Percentiles rank a stretch among this genome's conserved stretches.
Conservation (phyloP, 495 filamentous ascomycete species). For the Ascodesmis nigricans region DNA sequence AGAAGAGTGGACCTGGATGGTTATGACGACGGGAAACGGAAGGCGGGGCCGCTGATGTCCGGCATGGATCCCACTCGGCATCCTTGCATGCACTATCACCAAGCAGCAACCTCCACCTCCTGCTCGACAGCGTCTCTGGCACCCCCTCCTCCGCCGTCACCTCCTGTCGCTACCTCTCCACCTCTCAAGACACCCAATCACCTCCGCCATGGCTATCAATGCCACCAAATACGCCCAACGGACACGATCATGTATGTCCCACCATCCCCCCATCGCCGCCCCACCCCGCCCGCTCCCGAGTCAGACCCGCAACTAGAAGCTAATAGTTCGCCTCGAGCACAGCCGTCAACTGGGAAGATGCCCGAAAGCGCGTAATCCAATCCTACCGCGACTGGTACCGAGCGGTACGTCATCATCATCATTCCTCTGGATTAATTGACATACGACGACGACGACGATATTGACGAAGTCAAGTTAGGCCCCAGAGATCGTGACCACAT, state of each 20-base stretch:
- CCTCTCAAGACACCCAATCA: constrained; percentile 1
- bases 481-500: constrained; percentile 90
- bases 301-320: not conserved
- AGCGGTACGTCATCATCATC: constrained; percentile 56
- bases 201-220: constrained; percentile 48
- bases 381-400: constrained; percentile 87
- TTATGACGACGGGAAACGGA: too few species aligned
- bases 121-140: too few species aligned
- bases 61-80: too few species aligned
- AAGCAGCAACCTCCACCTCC: too few species aligned
- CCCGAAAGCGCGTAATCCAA: constrained; percentile 55
- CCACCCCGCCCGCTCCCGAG: not conserved
- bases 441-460: not conserved
- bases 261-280: constrained; percentile 1
- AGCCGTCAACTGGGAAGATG: constrained; percentile 78
- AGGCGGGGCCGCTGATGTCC: too few species aligned
- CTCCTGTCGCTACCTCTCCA: constrained; percentile 2
- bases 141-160: too few species aligned
- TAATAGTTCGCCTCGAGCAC: constrained; percentile 15
- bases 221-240: constrained; percentile 78
- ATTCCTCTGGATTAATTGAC: constrained; percentile 4
- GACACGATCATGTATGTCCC: constrained; percentile 66
- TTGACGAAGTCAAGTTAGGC: too few species aligned
- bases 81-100: too few species aligned
- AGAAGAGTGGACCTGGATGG: too few species aligned